Evolutionary conservation across 345 rosid genomes (phyloP), one percentile per base, ranked within the genome.

Genomic region (Combretum micranthum): DNA sequence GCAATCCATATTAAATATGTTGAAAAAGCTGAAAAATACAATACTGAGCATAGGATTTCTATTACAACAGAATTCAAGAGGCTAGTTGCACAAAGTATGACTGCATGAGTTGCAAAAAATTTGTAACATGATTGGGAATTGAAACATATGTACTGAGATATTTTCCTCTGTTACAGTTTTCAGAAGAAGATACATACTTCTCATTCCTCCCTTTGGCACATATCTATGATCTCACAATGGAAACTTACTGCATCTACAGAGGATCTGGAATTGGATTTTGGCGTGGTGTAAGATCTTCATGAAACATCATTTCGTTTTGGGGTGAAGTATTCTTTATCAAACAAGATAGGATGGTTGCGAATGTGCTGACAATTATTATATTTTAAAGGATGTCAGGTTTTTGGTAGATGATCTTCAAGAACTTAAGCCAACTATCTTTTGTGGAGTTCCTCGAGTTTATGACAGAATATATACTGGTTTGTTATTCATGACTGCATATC

Each of bases 131-230:
- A 23, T 3, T 20, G 42, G 50, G 49, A 3, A 32, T 44, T 47
- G 20, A 17, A 42, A n/a, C 44, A 14, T 14, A 12, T 14, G 16
- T 51, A 50, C 55, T 62, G 44, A 44, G 19, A 20, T 43, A 47
- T 15, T 3, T 26, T 45, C 44, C 44, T 65, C 20, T 56, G 6
- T 46, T 80, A 61, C 78, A 93, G 96, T 79, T 78, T 59, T 50
- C 80, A 20, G 88, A 78, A 63, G 86, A 77, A 44, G 99, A 93
- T 69, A 69, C 85, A 44, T 87, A 82, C 73, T 89, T 93, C 76
- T 93, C 97, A 12, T 89, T 86, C 85, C 89, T 93, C 39, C 97
- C 96, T 52, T 69, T 89, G 75, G 99, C 99, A 44, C 97, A 87
- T 70, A 69, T 85, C 18, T 93, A 89, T 53, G 99, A 87, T 78